These are phyloP conservation scores for Golubevia sp. DNA, from an alignment of 1,284 basidiomycete genomes.

Conservation along the genomic window DNA sequence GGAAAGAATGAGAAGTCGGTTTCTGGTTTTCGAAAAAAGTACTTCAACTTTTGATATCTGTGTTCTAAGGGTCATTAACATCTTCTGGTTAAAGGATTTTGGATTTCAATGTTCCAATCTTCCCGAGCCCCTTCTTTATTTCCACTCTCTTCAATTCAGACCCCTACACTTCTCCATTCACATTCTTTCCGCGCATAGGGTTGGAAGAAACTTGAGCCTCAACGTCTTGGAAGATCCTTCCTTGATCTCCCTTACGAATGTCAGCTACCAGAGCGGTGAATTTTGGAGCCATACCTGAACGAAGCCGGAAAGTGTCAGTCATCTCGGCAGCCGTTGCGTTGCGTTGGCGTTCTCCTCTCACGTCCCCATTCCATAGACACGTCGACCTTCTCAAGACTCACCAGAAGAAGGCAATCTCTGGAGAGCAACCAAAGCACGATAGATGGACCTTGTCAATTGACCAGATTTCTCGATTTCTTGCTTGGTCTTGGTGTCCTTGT, in stretches of 20 bases:
- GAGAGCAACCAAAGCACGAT: conserved; percentile 31
- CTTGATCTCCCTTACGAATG: neutral
- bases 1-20: too few species aligned
- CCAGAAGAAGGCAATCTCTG: conserved; percentile 8
- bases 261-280: neutral
- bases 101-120: too few species aligned
- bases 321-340: too few species aligned
- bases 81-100: too few species aligned
- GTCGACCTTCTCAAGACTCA: too few species aligned
- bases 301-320: neutral
- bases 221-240: neutral
- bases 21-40: too few species aligned
- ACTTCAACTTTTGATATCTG: too few species aligned
- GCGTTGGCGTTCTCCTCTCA: too few species aligned
- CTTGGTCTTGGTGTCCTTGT: conserved; percentile 56
- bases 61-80: too few species aligned
- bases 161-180: neutral
- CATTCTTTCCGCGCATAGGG: neutral
- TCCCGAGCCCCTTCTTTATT: neutral
- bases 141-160: neutral
- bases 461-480: conserved; percentile 53
- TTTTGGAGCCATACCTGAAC: neutral
- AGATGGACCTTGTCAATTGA: conserved; percentile 46
- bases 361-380: too few species aligned
- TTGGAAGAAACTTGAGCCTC: neutral